Conservation (phyloP, 768 basidiomycete genomes). For the Boletellus ananiceps region DNA sequence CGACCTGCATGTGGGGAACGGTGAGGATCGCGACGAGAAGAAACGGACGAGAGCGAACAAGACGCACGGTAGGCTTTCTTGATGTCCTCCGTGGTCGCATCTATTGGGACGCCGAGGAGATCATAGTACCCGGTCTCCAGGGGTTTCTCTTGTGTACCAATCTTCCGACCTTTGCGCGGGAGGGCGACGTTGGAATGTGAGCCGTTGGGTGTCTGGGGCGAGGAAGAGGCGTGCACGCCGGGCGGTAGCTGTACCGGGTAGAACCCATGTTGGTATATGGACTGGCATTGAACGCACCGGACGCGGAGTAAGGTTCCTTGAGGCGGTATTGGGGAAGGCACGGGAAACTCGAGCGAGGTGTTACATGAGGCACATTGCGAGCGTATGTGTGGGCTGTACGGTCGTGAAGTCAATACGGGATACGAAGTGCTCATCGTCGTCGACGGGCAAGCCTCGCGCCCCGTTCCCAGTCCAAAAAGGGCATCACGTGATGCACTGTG, state of each 20-base stretch:
- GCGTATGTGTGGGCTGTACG: conserved; percentile 59
- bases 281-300: conserved; percentile 65
- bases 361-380: conserved; percentile 59
- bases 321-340: conserved; percentile 55
- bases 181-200: conserved; percentile 15
- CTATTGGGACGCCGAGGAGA: conserved; percentile 67
- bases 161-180: conserved; percentile 60
- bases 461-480: conserved; percentile 3
- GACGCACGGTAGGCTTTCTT: conserved; percentile 83
- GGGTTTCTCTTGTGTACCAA: conserved; percentile 84
- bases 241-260: conserved; percentile 57
- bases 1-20: conserved; percentile 43
- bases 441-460: conserved; percentile 1
- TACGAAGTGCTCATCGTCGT: conserved; percentile 44
- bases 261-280: conserved; percentile 58
- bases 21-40: background rate
- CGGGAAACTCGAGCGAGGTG: conserved; percentile 58
- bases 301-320: conserved; percentile 57
- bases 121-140: conserved; percentile 92
- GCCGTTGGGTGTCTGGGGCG: conserved; percentile 17
- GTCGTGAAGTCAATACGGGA: conserved; percentile 58
- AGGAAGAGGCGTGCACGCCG: conserved; percentile 12
- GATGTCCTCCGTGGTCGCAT: conserved; percentile 77
- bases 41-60: background rate
- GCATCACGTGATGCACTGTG: conserved; percentile 17